Evolutionary conservation across 148 eudicot genomes (phyloP).

Genomic region (Selenicereus undatus): DNA sequence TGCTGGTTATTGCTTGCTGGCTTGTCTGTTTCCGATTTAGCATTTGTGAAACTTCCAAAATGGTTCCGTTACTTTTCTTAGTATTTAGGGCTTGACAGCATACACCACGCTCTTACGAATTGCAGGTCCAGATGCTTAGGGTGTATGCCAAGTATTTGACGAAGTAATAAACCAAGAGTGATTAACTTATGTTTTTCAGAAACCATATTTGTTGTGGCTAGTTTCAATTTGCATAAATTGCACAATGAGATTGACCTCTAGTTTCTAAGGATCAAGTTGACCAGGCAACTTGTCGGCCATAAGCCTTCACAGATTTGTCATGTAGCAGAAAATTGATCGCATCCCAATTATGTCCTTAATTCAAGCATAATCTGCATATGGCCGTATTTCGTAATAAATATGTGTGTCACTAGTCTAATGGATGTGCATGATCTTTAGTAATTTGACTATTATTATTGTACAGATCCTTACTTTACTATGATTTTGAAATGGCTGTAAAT

Average conservation of each 20-base stretch:
- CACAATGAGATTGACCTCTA: not conserved
- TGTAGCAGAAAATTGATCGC: not conserved
- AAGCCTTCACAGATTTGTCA: constrained; percentile 1
- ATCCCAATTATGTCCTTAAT: not conserved
- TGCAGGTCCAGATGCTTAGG: constrained; percentile 2
- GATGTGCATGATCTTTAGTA: not conserved
- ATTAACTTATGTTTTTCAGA: not conserved
- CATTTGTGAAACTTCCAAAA: not conserved
- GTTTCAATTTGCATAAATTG: not conserved
- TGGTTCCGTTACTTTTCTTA: not conserved
- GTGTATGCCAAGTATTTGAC: constrained; percentile 4
- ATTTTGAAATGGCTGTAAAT: not conserved
- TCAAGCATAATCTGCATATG: constrained; percentile 8
- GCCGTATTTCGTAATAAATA: not conserved
- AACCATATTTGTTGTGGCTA: not conserved
- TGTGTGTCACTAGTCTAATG: not conserved
- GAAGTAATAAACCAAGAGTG: not conserved
- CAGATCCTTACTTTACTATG: not conserved
- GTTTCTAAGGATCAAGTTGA: not conserved
- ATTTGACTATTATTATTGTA: not conserved
- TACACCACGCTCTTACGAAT: not conserved
- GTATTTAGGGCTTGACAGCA: not conserved
- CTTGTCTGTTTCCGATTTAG: not conserved
- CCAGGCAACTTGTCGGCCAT: not conserved
- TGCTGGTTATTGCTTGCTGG: not conserved